Evolutionary conservation across 2,329 filamentous ascomycete species (phyloP), one percentile per base, ranked within the genome.

Genomic region (Colletotrichum plurivorum): DNA sequence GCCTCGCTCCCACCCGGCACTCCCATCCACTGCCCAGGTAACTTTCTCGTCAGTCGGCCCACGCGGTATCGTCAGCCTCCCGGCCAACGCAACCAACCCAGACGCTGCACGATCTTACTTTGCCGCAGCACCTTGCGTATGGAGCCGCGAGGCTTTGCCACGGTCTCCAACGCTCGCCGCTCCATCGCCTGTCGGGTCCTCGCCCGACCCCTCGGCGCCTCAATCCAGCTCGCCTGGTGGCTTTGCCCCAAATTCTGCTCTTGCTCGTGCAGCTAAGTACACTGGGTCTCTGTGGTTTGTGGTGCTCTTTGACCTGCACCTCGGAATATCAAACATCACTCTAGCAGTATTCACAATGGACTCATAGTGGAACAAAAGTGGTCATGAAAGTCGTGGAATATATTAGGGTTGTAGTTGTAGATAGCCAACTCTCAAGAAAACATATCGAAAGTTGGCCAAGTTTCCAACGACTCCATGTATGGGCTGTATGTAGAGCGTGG

Each of bases 91-190:
- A 52, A 54, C 36, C 48, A 15, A 27, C 7, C 15, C n/a, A 31
- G 12, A 27, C 22, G 20, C 5, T 20, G 49, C 20, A 10, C 20
- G 31, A 36, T 10, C 31, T 36, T 36, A 4, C 31, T 36, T 10
- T 36, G 8, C 31, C 31, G 8, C 31, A 12, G 8, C 31, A 36
- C 31, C 31, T 36, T 51, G 39, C 53, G 59, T 52, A 53, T 41
- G 52, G 60, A 58, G 41, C 39, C 15, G 46, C 27, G 46, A 53
- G 59, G 65, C 39, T 46, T 39, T 27, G 60, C 60, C 46, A 36
- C 46, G 52, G 39, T 27, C 43, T 56, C 59, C 27, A 51, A 58
- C 60, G 46, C 46, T 53, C 52, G 52, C 45, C 52, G 51, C 64
- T 63, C 52, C 39, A 56, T 63, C 39, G 43, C 46, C 52, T 45